Percentiles rank a stretch among this genome's conserved stretches.
These are phyloP conservation scores for Mycosphaerella sp. DNA, from an alignment of 2,329 filamentous ascomycete species.

Conservation along the genomic window DNA sequence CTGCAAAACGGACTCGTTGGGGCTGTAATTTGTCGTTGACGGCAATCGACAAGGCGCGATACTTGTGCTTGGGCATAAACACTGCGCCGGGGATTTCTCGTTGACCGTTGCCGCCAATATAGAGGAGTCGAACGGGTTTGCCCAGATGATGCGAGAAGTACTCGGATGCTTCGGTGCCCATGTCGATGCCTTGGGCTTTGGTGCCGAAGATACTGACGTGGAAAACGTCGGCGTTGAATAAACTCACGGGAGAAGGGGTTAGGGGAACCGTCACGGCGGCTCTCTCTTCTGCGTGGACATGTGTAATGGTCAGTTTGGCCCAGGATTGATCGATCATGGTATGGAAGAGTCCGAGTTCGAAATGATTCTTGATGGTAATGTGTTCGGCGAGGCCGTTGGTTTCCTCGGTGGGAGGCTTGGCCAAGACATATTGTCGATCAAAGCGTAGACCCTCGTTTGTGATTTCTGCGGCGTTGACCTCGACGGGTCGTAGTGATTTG, in stretches of 20 bases:
- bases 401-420: slow-evolving; percentile 28
- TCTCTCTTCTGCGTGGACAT: slow-evolving; percentile 27
- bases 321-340: slow-evolving; percentile 30
- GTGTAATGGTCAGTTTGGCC: slow-evolving; percentile 33
- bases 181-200: slow-evolving; percentile 31
- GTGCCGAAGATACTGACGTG: slow-evolving; percentile 33
- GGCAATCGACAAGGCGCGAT: slow-evolving; percentile 28
- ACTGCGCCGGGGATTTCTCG: slow-evolving; percentile 31
- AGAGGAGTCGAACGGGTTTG: slow-evolving; percentile 25
- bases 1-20: slow-evolving; percentile 32
- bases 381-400: slow-evolving; percentile 30
- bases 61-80: slow-evolving; percentile 30
- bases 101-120: slow-evolving; percentile 33
- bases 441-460: slow-evolving; percentile 33
- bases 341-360: slow-evolving; percentile 31
- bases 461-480: slow-evolving; percentile 31
- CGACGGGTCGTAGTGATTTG: slow-evolving; percentile 31
- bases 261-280: slow-evolving; percentile 27
- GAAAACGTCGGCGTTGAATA: slow-evolving; percentile 27
- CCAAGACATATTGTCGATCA: slow-evolving; percentile 33
- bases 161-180: slow-evolving; percentile 28
- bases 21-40: slow-evolving; percentile 33
- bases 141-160: slow-evolving; percentile 30
- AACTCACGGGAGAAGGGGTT: slow-evolving; percentile 29
- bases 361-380: slow-evolving; percentile 34